These are phyloP conservation scores for Galerina marginata DNA, from an alignment of 768 basidiomycete genomes.

Conservation along the genomic window DNA sequence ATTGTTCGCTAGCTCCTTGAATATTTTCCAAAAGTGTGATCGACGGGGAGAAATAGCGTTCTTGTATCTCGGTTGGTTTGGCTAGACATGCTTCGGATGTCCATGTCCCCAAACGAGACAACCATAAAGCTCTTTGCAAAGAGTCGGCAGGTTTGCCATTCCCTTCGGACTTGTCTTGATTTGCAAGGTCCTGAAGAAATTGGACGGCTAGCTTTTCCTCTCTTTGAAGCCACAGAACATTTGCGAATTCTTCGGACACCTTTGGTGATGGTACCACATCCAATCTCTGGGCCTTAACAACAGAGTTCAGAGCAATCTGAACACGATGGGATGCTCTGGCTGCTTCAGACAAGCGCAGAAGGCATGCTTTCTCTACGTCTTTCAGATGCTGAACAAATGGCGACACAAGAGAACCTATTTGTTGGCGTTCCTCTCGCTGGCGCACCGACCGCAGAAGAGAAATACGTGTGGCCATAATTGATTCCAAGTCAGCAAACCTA, in stretches of 20 bases:
- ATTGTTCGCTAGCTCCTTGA: constrained; percentile 1
- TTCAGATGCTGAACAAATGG: constrained; percentile 56
- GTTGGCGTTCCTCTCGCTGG: constrained; percentile 72
- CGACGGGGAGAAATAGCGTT: constrained; percentile 74
- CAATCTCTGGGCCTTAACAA: constrained; percentile 75
- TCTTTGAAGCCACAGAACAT: constrained; percentile 86
- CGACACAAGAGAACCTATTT: constrained; percentile 73
- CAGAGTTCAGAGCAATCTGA: constrained; percentile 87
- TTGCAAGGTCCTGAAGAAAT: constrained; percentile 55
- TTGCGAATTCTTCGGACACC: constrained; percentile 82
- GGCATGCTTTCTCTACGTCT: constrained; percentile 69
- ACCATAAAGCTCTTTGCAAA: constrained; percentile 44
- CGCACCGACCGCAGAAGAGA: constrained; percentile 78
- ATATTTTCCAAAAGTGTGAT: constrained; percentile 35
- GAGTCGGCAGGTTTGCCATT: background rate
- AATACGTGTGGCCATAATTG: constrained; percentile 78
- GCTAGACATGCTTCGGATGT: constrained; percentile 84
- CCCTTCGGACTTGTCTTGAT: background rate
- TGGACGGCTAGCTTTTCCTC: constrained; percentile 87
- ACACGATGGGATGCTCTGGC: constrained; percentile 71
- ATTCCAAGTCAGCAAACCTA: constrained; percentile 80
- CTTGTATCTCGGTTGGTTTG: constrained; percentile 73
- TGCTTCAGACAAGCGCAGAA: constrained; percentile 71
- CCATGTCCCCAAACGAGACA: constrained; percentile 89
- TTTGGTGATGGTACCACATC: constrained; percentile 49